phyloP scores from a whole-genome alignment of 805 yeast genomes.

The Yamadazyma philogaea region DNA sequence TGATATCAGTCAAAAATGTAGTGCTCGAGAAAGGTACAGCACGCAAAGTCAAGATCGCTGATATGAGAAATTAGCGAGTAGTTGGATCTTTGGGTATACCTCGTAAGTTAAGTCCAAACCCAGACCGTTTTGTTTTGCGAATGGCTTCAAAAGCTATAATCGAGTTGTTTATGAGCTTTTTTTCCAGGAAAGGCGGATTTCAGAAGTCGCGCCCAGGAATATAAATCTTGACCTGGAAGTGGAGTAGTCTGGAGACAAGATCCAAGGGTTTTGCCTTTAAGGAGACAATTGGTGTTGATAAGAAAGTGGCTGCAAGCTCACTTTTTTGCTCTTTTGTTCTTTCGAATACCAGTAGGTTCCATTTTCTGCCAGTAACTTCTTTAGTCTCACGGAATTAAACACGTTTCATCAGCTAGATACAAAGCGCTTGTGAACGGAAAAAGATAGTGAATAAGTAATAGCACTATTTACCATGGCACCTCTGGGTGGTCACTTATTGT shows the following conservation, averaged over 20 bases:
- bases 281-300: too few relatives aligned
- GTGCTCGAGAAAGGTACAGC: not conserved
- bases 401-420: too few relatives aligned
- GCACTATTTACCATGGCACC: too few relatives aligned
- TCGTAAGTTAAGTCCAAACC: not conserved
- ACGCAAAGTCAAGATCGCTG: not conserved
- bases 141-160: not conserved
- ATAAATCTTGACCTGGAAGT: not conserved
- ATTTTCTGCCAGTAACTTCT: too few relatives aligned
- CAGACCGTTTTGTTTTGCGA: not conserved
- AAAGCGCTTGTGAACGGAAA: too few relatives aligned
- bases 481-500: too few relatives aligned
- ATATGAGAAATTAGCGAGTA: not conserved
- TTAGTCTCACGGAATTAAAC: too few relatives aligned
- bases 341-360: too few relatives aligned
- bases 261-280: too few relatives aligned
- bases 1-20: not conserved
- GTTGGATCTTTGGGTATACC: not conserved
- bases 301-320: too few relatives aligned
- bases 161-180: constrained; percentile 5
- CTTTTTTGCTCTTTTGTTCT: too few relatives aligned
- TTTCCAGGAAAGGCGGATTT: constrained; percentile 1
- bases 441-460: too few relatives aligned
- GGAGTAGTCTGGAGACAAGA: not conserved
- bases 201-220: constrained; percentile 3